These are phyloP conservation scores for Tricholoma terreum DNA, from an alignment of 768 basidiomycete genomes.

Conservation along the genomic window DNA sequence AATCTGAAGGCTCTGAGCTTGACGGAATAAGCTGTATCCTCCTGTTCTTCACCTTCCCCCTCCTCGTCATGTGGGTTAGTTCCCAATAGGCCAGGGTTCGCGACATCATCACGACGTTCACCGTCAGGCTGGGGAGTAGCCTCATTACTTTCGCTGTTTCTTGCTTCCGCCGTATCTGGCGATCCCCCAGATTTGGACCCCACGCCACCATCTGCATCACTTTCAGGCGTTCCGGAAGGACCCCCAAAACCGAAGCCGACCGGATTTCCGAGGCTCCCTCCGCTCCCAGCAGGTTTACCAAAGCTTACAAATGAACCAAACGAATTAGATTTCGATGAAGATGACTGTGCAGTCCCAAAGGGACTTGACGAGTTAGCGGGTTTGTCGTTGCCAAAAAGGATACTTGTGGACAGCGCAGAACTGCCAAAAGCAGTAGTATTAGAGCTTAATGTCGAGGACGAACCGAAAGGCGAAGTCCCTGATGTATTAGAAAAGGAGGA, in stretches of 20 bases:
- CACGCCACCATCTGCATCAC: neutral
- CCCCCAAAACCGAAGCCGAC: conserved; percentile 60
- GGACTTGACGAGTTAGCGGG: conserved; percentile 4
- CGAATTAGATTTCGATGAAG: conserved; percentile 14
- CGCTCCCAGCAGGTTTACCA: conserved; percentile 27
- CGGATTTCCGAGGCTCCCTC: conserved; percentile 58
- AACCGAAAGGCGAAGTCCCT: neutral
- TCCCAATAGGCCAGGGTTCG: conserved; percentile 19
- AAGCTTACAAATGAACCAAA: conserved; percentile 32
- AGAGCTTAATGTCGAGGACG: conserved; percentile 5
- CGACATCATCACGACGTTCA: conserved; percentile 15
- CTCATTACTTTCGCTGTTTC: conserved; percentile 8
- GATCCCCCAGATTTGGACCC: conserved; percentile 2
- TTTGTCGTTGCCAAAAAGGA: conserved; percentile 3
- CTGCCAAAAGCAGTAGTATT: neutral
- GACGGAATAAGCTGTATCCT: conserved; percentile 59
- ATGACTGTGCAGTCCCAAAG: conserved; percentile 3
- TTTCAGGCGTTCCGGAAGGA: conserved; percentile 29
- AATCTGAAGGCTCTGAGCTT: conserved; percentile 64
- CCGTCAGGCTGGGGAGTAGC: neutral
- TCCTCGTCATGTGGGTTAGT: conserved; percentile 59
- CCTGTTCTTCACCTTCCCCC: conserved; percentile 80
- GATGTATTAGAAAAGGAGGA: neutral
- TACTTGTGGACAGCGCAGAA: neutral
- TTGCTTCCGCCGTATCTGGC: neutral